Evolutionary conservation across 371 early-diverging fungal species (phyloP), one percentile per base, ranked within the genome.

Genomic region (Lichtheimia ornata): DNA sequence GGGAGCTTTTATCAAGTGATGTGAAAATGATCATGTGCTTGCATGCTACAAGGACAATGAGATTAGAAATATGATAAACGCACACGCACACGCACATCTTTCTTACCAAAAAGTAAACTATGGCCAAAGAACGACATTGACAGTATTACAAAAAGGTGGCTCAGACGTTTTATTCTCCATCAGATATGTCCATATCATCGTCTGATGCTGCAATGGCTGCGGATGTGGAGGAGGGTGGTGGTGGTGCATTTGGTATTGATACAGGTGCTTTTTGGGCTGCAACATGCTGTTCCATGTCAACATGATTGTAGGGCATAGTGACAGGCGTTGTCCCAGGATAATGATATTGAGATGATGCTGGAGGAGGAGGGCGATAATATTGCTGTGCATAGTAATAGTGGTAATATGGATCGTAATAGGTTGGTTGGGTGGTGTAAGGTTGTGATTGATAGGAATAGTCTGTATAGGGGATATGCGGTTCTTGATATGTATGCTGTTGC

Each of bases 111-210:
- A 35, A 35, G 35, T 35, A 35, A 35, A 35, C 11, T 35, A 35
- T 35, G 11, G 2, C 35, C 35, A 35, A 35, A 35, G 35, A 35
- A 35, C 9, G 35, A 35, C 11, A 11, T 24, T 50, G 50, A 50
- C 50, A 50, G 18, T 50, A 50, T 50, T 7, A 30, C 30, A 35
- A 35, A 35, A 7, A 35, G 35, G 11, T 35, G 35, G 35, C 35
- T 35, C 35, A 35, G 35, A 2, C 9, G 35, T 35, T 22, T 45
- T 22, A 15, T 17, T 42, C 42, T 17, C 20, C 42, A n/a, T 53
- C 30, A 24, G 54, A 28, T 40, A 28, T 53, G n/a, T 52, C 52
- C 52, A 52, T 52, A 55, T 55, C 56, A 22, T 55, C 56, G 25
- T 56, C 57, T 11, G 57, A 45, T 17, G 15, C 47, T 47, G 47